Conservation (phyloP, 331 rosid species). For the Malus hybrid region DNA sequence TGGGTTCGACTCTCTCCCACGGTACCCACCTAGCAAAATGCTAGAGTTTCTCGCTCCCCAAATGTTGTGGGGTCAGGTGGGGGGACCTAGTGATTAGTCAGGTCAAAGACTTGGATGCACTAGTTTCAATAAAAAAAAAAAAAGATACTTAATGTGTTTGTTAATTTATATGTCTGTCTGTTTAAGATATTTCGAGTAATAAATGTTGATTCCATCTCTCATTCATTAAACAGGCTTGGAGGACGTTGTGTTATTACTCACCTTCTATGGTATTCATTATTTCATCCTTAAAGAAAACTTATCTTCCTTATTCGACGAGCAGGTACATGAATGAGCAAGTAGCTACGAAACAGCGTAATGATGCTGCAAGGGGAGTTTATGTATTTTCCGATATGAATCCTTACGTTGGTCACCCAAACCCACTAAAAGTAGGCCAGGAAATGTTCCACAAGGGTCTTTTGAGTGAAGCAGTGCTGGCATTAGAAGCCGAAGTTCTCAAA, state of each 20-base stretch:
- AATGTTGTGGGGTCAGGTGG: too few species aligned
- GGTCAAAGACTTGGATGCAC: too few species aligned
- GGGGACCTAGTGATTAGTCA: too few species aligned
- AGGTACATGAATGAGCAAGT: conserved; percentile 86
- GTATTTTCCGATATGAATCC: conserved; percentile 98
- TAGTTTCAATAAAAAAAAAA: too few species aligned
- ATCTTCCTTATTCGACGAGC: not conserved
- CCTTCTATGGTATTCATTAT: not conserved
- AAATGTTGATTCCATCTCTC: not conserved
- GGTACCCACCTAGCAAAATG: too few species aligned
- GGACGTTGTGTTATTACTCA: not conserved
- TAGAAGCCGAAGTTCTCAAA: conserved; percentile 98
- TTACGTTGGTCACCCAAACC: conserved; percentile 89
- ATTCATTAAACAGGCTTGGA: not conserved
- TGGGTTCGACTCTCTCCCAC: too few species aligned
- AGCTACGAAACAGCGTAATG: conserved; percentile 48
- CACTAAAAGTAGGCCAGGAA: conserved; percentile 97
- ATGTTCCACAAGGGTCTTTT: conserved; percentile 91
- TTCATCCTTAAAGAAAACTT: not conserved
- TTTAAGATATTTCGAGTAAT: not conserved
- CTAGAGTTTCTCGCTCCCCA: too few species aligned
- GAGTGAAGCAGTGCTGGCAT: conserved; percentile 99
- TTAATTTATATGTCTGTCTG: not conserved
- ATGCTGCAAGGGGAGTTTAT: conserved; percentile 77
- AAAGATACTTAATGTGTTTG: not conserved